These are phyloP conservation scores for Gremmenia infestans DNA, from an alignment of 2,329 filamentous ascomycete genomes.

Conservation along the genomic window DNA sequence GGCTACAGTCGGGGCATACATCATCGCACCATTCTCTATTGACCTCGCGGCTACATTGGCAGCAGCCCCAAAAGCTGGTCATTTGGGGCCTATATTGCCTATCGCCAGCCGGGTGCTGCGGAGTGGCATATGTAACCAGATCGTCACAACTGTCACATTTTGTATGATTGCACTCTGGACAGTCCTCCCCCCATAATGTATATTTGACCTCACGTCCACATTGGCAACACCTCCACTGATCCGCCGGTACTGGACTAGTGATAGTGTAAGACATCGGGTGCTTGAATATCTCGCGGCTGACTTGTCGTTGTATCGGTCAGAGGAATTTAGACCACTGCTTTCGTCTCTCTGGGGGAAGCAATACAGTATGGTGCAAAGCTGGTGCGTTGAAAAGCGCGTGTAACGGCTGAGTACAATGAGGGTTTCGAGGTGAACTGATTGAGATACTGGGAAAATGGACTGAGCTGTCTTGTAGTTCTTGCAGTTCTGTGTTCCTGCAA, in stretches of 20 bases:
- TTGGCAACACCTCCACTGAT: conserved; percentile 7
- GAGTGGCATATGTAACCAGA: background rate
- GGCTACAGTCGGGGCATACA: conserved; percentile 3
- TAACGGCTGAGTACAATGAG: background rate
- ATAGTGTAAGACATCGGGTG: background rate
- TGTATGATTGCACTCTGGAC: conserved; percentile 3
- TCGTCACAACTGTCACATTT: conserved; percentile 1
- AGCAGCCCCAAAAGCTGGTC: conserved; percentile 14
- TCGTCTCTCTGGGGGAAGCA: too few species aligned
- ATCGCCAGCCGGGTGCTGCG: background rate
- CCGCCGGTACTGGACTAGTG: background rate
- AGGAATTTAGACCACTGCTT: too few species aligned
- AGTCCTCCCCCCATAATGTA: background rate
- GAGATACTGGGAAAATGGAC: background rate
- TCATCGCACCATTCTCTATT: background rate
- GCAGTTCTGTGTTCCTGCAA: background rate
- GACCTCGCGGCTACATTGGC: conserved; percentile 7
- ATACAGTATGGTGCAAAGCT: too few species aligned
- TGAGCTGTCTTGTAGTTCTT: background rate
- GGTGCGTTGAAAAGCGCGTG: too few species aligned
- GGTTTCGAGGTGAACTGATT: background rate
- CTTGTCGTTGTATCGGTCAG: too few species aligned
- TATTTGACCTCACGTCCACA: background rate
- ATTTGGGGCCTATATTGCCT: background rate
- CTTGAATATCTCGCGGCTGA: too few species aligned